Percentiles rank a stretch among this genome's conserved stretches.
phyloP scores from a whole-genome alignment of 2,329 filamentous ascomycete genomes.

The Fusarium bactridioides region DNA sequence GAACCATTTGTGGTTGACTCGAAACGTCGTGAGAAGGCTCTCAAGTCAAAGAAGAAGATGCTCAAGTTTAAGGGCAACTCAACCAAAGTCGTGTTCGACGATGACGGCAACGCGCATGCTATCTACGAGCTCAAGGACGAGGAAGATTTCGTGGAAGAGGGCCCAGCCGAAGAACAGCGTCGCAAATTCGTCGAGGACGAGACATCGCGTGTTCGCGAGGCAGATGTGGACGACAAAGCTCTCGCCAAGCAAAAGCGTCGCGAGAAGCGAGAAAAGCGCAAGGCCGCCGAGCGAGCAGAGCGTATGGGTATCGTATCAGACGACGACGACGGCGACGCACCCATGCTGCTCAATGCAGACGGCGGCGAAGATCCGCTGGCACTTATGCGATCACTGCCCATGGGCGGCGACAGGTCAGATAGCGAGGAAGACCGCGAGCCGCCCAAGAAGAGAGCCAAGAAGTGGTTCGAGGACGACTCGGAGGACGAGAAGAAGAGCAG shows the following conservation, averaged over 20 bases:
- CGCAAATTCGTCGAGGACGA: conserved; percentile 81
- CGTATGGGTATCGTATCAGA: conserved; percentile 38
- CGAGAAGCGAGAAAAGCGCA: conserved; percentile 78
- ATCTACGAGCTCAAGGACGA: conserved; percentile 91
- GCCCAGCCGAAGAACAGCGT: conserved; percentile 78
- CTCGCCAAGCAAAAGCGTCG: conserved; percentile 78
- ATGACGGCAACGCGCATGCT: conserved; percentile 85
- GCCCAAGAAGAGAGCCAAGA: conserved; percentile 70
- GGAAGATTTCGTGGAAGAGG: conserved; percentile 77
- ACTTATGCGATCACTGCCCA: conserved; percentile 65
- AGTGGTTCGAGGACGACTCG: conserved; percentile 78
- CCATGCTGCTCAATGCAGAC: conserved; percentile 47
- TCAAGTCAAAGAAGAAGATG: conserved; percentile 93
- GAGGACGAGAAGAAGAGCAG: conserved; percentile 59
- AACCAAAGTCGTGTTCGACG: conserved; percentile 88
- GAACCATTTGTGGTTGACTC: conserved; percentile 87
- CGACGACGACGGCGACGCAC: conserved; percentile 42
- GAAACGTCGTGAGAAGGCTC: conserved; percentile 93
- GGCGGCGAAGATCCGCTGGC: conserved; percentile 54
- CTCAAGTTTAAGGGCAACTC: conserved; percentile 89
- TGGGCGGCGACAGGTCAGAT: conserved; percentile 48
- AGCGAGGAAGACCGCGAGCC: conserved; percentile 52
- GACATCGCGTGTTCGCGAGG: conserved; percentile 72
- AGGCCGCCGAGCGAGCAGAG: conserved; percentile 66
- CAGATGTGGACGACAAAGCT: conserved; percentile 85